A percentile compares a stretch with the other conserved stretches of the same genome.
phyloP scores from a whole-genome alignment of 192 early-diverging fungal genomes.

The Phycomyces nitens region DNA sequence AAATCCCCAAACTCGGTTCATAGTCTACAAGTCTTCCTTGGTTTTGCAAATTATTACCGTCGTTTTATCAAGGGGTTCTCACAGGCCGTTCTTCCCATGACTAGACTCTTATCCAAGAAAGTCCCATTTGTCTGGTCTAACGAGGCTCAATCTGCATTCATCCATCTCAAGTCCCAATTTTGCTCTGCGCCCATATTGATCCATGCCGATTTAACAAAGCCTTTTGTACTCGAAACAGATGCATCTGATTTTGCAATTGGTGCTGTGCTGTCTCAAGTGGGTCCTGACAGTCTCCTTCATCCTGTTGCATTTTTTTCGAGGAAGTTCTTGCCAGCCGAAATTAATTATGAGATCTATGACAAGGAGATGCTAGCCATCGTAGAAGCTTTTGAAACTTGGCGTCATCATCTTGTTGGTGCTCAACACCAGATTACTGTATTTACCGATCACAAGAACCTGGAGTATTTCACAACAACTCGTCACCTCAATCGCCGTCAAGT shows the following conservation, averaged over 20 bases:
- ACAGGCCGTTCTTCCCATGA: conserved; percentile 13
- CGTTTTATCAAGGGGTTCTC: conserved; percentile 26
- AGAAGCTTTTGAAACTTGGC: conserved; percentile 29
- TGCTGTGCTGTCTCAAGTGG: no score
- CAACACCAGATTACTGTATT: no score
- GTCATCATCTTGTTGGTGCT: conserved; percentile 29
- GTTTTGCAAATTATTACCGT: conserved; percentile 26
- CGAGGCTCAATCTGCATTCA: not conserved
- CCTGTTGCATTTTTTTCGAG: no score
- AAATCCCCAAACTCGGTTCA: not conserved
- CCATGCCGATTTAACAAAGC: not conserved
- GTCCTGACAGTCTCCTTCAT: no score
- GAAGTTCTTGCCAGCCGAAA: no score
- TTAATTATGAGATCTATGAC: no score
- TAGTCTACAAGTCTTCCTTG: no score
- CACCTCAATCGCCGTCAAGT: no score
- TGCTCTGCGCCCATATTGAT: no score
- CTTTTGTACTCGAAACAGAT: conserved; percentile 9
- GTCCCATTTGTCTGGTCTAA: not conserved
- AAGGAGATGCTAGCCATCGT: conserved; percentile 40
- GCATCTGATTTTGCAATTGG: conserved; percentile 18
- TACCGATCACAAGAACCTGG: no score
- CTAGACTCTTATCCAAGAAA: conserved; percentile 5
- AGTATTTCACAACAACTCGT: no score
- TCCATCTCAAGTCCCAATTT: no score